Percentiles rank a stretch among this genome's conserved stretches.
Evolutionary conservation across 2,329 filamentous ascomycete species (phyloP).

Genomic region (Alternaria panax): DNA sequence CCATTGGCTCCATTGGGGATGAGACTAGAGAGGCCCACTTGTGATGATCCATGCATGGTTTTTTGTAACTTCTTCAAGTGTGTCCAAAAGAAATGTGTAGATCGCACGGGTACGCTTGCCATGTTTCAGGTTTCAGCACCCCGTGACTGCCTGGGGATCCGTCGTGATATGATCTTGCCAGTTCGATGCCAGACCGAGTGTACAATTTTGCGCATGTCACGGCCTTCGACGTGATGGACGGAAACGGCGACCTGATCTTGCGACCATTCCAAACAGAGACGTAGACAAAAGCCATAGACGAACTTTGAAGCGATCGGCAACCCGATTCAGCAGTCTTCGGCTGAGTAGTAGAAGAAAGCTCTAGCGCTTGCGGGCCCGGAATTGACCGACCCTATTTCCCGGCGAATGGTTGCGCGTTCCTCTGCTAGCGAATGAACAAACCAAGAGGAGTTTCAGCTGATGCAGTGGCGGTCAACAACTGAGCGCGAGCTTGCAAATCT

Average conservation of each 20-base stretch:
- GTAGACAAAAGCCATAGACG: conserved; percentile 1
- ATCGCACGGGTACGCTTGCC: neutral
- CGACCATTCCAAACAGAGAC: conserved; percentile 4
- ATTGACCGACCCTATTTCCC: neutral
- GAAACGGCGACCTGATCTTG: neutral
- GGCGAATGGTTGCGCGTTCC: neutral
- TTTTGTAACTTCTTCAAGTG: conserved; percentile 5
- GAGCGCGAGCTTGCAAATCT: conserved; percentile 1
- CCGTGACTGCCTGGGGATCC: neutral
- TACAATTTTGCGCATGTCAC: neutral
- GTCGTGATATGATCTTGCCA: neutral
- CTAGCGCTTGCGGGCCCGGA: neutral
- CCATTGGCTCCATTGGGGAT: neutral
- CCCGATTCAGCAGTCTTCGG: conserved; percentile 7
- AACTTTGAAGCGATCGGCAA: conserved; percentile 10
- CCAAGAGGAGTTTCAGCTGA: neutral
- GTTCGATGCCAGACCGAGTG: neutral
- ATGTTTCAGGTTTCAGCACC: neutral
- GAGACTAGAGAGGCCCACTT: neutral
- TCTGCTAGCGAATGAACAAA: neutral
- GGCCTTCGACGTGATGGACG: neutral
- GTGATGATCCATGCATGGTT: neutral
- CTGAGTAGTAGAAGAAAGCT: neutral
- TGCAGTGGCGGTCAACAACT: conserved; percentile 5
- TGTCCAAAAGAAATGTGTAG: conserved; percentile 5